phyloP scores from a whole-genome alignment of 148 eudicot genomes.

The Nyssa sinensis region DNA sequence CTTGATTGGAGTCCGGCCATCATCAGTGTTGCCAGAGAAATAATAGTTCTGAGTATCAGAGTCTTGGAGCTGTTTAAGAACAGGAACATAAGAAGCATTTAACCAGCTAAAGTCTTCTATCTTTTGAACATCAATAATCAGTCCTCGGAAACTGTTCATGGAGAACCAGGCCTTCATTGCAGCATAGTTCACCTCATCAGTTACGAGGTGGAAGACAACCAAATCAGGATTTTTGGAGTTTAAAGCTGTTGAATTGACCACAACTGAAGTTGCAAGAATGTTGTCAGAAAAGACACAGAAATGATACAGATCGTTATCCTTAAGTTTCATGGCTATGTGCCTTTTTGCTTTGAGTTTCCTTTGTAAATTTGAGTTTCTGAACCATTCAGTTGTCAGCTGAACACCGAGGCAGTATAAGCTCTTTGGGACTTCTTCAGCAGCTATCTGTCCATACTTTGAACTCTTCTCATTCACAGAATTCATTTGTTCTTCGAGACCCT shows the following conservation, averaged over 20 bases:
- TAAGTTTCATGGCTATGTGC: conserved; percentile 42
- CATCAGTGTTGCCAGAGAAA: conserved; percentile 69
- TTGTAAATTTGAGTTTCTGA: conserved; percentile 43
- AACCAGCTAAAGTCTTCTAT: conserved; percentile 84
- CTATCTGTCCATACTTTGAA: conserved; percentile 76
- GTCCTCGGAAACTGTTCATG: conserved; percentile 65
- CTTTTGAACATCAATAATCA: conserved; percentile 73
- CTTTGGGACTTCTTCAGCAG: conserved; percentile 92
- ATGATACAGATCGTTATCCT: conserved; percentile 57
- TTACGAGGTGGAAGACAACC: conserved; percentile 73
- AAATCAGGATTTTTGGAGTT: conserved; percentile 58
- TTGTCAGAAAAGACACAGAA: conserved; percentile 86
- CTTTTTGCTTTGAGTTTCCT: conserved; percentile 36
- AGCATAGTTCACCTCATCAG: conserved; percentile 81
- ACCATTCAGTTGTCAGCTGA: conserved; percentile 73
- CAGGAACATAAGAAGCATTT: conserved; percentile 85
- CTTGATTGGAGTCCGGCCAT: conserved; percentile 71
- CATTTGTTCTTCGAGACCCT: conserved; percentile 81
- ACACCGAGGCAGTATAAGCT: conserved; percentile 85
- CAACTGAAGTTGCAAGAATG: conserved; percentile 86
- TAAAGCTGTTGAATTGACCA: conserved; percentile 69
- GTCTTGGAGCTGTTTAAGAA: conserved; percentile 84
- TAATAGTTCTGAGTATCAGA: conserved; percentile 73
- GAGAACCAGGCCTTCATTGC: conserved; percentile 92
- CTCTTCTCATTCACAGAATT: conserved; percentile 66